Percentiles rank a stretch among this genome's conserved stretches.
These are phyloP conservation scores for Closterium sp. DNA, from an alignment of 139 green algal genomes.

Conservation along the genomic window DNA sequence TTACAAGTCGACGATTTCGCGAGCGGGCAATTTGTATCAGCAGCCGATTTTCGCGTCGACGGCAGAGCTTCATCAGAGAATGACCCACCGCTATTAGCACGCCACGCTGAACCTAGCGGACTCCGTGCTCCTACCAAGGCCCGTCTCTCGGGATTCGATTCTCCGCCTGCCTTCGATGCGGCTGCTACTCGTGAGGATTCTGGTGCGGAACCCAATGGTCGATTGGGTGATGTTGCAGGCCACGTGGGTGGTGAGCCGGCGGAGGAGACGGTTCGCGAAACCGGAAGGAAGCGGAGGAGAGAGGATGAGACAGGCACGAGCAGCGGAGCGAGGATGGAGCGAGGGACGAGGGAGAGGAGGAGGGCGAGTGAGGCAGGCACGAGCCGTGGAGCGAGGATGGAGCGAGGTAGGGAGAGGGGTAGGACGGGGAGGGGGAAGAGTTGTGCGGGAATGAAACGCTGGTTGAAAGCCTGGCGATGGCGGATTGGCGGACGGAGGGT, in stretches of 20 bases:
- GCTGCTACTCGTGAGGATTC: not conserved
- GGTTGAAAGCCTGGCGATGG: not conserved
- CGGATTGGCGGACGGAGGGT: not conserved
- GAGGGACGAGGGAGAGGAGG: not conserved
- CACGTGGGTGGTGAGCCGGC: not conserved
- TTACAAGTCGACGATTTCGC: not conserved
- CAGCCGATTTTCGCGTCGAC: not conserved
- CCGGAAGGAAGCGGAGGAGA: not conserved
- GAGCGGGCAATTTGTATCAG: not conserved
- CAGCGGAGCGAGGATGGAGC: not conserved
- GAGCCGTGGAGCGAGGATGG: not conserved
- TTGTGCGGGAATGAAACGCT: not conserved
- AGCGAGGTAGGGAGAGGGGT: not conserved
- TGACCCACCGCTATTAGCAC: not conserved
- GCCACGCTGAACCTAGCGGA: not conserved
- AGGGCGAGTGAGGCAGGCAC: not conserved
- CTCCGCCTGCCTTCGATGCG: not conserved
- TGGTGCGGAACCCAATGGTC: not conserved
- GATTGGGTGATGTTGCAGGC: not conserved
- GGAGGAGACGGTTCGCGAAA: not conserved
- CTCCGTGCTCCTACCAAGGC: not conserved
- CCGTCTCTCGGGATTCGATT: not conserved
- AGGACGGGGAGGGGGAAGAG: not conserved
- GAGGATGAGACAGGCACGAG: not conserved
- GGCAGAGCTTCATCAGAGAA: not conserved